These are phyloP conservation scores for Arthrobotrys entomopaga DNA, from an alignment of 2,329 filamentous ascomycete genomes.

Conservation along the genomic window DNA sequence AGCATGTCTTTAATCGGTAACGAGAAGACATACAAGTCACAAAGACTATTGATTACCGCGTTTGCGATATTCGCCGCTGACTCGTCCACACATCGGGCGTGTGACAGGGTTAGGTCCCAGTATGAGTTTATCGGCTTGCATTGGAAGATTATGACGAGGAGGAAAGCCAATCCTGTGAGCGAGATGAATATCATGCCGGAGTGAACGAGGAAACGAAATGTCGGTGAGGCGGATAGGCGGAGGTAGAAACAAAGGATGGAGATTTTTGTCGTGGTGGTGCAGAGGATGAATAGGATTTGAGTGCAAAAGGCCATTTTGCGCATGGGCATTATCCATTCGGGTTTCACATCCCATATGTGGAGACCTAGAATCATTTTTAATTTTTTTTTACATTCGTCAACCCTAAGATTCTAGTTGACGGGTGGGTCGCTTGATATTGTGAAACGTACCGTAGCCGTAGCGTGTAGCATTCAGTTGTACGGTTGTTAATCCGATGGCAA, in stretches of 20 bases:
- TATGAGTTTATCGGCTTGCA: constrained; percentile 44
- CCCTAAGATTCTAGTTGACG: background rate
- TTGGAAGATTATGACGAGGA: constrained; percentile 48
- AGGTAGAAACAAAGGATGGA: constrained; percentile 54
- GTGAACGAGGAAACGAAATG: constrained; percentile 36
- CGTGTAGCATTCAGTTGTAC: constrained; percentile 42
- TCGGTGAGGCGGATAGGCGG: constrained; percentile 40
- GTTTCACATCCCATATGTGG: constrained; percentile 52
- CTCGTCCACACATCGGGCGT: constrained; percentile 41
- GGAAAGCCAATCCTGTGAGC: constrained; percentile 33
- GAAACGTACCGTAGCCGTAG: constrained; percentile 46
- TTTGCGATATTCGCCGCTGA: constrained; percentile 40
- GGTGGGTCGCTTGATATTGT: background rate
- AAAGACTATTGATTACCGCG: constrained; percentile 49
- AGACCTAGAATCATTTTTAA: constrained; percentile 18
- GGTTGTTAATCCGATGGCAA: constrained; percentile 40
- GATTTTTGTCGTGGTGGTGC: constrained; percentile 46
- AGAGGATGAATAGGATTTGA: constrained; percentile 50
- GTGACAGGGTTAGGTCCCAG: constrained; percentile 42
- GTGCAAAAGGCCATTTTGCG: constrained; percentile 51
- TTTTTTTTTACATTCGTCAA: background rate
- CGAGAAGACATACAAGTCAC: constrained; percentile 49
- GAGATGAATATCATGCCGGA: constrained; percentile 30
- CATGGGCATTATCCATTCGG: constrained; percentile 51
- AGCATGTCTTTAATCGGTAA: constrained; percentile 52